Evolutionary conservation across 2,329 filamentous ascomycete species (phyloP).

Genomic region (Microcyclosporella mali): DNA sequence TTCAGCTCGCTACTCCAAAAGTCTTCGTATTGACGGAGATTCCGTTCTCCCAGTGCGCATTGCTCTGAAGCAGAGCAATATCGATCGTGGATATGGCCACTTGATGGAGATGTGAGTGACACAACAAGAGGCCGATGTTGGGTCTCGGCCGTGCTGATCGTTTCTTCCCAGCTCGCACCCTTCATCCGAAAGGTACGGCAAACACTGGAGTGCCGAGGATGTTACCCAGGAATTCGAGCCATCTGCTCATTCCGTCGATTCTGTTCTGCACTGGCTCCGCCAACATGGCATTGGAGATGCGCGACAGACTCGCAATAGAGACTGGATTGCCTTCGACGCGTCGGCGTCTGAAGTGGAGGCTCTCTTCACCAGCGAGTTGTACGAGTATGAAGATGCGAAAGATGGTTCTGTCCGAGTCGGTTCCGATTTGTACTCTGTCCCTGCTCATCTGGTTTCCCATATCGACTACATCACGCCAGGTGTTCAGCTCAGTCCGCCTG

Average conservation of each 20-base stretch:
- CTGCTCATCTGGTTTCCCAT: slow-evolving; percentile 26
- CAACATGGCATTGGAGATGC: slow-evolving; percentile 4
- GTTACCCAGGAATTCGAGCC: slow-evolving; percentile 41
- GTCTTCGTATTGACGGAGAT: slow-evolving; percentile 3
- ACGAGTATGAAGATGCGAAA: slow-evolving; percentile 2
- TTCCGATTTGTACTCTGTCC: slow-evolving; percentile 33
- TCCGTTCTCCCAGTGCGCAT: slow-evolving; percentile 32
- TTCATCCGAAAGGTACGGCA: slow-evolving; percentile 36
- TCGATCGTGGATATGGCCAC: slow-evolving; percentile 27
- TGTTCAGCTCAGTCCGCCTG: slow-evolving; percentile 37
- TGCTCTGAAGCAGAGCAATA: slow-evolving; percentile 30
- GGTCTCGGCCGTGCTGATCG: slow-evolving; percentile 18
- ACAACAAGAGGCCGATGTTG: slow-evolving; percentile 9
- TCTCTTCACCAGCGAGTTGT: slow-evolving; percentile 1
- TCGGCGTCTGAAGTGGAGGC: background rate
- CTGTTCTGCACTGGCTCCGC: slow-evolving; percentile 51
- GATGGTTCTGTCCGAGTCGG: slow-evolving; percentile 4
- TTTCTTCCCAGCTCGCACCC: slow-evolving; percentile 33
- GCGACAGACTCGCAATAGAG: background rate
- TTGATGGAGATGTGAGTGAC: slow-evolving; percentile 32
- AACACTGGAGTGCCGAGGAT: slow-evolving; percentile 39
- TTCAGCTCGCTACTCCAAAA: too few species aligned
- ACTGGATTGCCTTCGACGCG: slow-evolving; percentile 9
- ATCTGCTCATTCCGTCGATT: slow-evolving; percentile 36
- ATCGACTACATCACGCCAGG: slow-evolving; percentile 39